These are phyloP conservation scores for Arthrobotrys pseudoclavata DNA, from an alignment of 2,329 filamentous ascomycete genomes.

Conservation along the genomic window DNA sequence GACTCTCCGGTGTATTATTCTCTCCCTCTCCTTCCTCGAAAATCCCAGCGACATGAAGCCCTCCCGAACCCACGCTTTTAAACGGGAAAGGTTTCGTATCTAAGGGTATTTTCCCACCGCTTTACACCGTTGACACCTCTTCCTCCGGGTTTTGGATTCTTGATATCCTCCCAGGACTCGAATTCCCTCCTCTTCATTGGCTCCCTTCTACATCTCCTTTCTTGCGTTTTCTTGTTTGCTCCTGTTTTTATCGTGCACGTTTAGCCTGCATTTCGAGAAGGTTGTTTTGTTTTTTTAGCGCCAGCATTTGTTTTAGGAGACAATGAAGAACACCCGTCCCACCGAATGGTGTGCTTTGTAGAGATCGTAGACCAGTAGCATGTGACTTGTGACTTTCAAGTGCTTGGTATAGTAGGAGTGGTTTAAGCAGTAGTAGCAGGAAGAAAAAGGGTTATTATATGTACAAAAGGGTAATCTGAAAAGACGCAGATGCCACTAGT, in stretches of 20 bases:
- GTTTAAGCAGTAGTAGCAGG: not conserved
- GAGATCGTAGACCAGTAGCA: not conserved
- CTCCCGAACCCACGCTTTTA: not conserved
- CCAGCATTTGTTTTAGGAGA: not conserved
- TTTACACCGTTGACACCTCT: not conserved
- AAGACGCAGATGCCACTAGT: slow-evolving; percentile 7
- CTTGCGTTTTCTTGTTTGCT: not conserved
- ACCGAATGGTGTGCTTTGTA: not conserved
- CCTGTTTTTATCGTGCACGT: not conserved
- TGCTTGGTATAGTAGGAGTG: too few species aligned
- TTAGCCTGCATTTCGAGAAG: not conserved
- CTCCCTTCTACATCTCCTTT: not conserved
- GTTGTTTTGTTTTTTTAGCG: slow-evolving; percentile 3
- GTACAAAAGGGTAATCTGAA: slow-evolving; percentile 9
- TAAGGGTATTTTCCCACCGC: not conserved
- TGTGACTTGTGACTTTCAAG: too few species aligned
- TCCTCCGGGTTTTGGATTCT: not conserved
- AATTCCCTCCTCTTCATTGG: not conserved
- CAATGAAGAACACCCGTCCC: slow-evolving; percentile 12
- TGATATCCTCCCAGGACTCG: slow-evolving; percentile 5
- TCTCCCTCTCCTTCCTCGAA: not conserved
- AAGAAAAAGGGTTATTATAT: slow-evolving; percentile 25
- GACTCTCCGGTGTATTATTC: not conserved
- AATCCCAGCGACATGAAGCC: not conserved
- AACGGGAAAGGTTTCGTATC: not conserved